Percentiles rank a stretch among this genome's conserved stretches.
Evolutionary conservation across 1,284 basidiomycete genomes (phyloP).

Genomic region (Paramarasmius palmivorus): DNA sequence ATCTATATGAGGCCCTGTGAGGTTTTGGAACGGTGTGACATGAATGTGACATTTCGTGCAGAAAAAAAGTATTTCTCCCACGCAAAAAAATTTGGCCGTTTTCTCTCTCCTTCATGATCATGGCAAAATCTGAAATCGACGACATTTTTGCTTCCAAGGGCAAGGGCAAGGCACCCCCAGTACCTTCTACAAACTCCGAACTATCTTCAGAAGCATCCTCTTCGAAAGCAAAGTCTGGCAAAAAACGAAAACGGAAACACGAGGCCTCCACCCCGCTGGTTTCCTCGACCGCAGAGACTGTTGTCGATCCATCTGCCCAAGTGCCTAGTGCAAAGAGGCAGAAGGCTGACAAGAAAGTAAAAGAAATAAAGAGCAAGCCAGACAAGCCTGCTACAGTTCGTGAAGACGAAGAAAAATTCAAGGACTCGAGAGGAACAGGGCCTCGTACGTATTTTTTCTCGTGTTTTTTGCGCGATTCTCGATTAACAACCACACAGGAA

Average conservation of each 20-base stretch:
- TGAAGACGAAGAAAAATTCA: slow-evolving; percentile 58
- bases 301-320: slow-evolving; percentile 56
- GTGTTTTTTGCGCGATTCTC: background rate
- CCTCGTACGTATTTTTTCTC: slow-evolving; percentile 54
- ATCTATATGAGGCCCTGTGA: too few relatives aligned
- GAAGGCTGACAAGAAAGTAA: slow-evolving; percentile 24
- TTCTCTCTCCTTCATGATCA: slow-evolving; percentile 17
- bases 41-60: too few relatives aligned
- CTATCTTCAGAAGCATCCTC: slow-evolving; percentile 18
- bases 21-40: too few relatives aligned
- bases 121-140: slow-evolving; percentile 73
- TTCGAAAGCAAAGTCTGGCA: slow-evolving; percentile 25
- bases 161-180: slow-evolving; percentile 29
- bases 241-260: slow-evolving; percentile 35
- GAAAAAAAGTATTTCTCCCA: too few relatives aligned
- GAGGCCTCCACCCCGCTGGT: slow-evolving; percentile 17
- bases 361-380: slow-evolving; percentile 16
- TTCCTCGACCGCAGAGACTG: slow-evolving; percentile 53
- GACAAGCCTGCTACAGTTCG: slow-evolving; percentile 17
- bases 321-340: slow-evolving; percentile 30
- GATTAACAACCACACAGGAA: slow-evolving; percentile 47
- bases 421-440: slow-evolving; percentile 74
- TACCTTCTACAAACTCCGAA: slow-evolving; percentile 23
- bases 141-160: slow-evolving; percentile 70
- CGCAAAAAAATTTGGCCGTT: slow-evolving; percentile 6